A percentile compares a stretch with the other conserved stretches of the same genome.
Evolutionary conservation across 2,329 filamentous ascomycete species (phyloP).

Genomic region (Didymella glomerata): DNA sequence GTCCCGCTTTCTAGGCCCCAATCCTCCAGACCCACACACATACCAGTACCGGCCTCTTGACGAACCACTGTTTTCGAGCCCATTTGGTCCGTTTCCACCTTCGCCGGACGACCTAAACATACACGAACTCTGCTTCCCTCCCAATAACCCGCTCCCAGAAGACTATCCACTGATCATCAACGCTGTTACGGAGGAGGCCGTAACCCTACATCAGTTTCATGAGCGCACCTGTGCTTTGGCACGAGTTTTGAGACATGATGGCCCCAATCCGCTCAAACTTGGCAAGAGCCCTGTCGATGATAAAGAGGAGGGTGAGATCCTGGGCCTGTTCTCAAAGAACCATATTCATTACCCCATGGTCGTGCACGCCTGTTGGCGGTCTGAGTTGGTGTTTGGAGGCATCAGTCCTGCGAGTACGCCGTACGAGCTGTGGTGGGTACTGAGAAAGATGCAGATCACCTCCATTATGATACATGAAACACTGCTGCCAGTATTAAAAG

Average conservation of each 20-base stretch:
- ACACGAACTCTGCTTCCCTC: slow-evolving; percentile 43
- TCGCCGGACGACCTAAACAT: slow-evolving; percentile 41
- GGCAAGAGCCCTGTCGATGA: slow-evolving; percentile 34
- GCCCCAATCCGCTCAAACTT: slow-evolving; percentile 37
- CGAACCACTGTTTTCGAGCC: slow-evolving; percentile 34
- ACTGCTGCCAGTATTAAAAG: slow-evolving; percentile 35
- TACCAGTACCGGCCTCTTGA: slow-evolving; percentile 32
- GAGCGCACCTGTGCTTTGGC: slow-evolving; percentile 37
- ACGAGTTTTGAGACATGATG: slow-evolving; percentile 38
- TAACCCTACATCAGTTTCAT: slow-evolving; percentile 43
- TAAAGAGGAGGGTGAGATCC: slow-evolving; percentile 40
- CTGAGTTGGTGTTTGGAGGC: slow-evolving; percentile 43
- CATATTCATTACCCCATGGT: slow-evolving; percentile 46
- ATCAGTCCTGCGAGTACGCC: slow-evolving; percentile 45
- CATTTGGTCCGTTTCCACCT: slow-evolving; percentile 41
- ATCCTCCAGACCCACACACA: slow-evolving; percentile 34
- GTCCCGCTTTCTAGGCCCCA: slow-evolving; percentile 37
- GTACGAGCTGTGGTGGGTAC: slow-evolving; percentile 45
- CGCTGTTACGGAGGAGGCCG: slow-evolving; percentile 33
- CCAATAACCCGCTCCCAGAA: slow-evolving; percentile 33
- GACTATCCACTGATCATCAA: slow-evolving; percentile 46
- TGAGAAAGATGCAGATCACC: slow-evolving; percentile 45
- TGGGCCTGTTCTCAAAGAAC: slow-evolving; percentile 40
- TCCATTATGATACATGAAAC: slow-evolving; percentile 41
- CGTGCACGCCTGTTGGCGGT: slow-evolving; percentile 43